A percentile compares a stretch with the other conserved stretches of the same genome.
These are phyloP conservation scores for Mrakia blollopis DNA, from an alignment of 768 basidiomycete species.

Conservation along the genomic window DNA sequence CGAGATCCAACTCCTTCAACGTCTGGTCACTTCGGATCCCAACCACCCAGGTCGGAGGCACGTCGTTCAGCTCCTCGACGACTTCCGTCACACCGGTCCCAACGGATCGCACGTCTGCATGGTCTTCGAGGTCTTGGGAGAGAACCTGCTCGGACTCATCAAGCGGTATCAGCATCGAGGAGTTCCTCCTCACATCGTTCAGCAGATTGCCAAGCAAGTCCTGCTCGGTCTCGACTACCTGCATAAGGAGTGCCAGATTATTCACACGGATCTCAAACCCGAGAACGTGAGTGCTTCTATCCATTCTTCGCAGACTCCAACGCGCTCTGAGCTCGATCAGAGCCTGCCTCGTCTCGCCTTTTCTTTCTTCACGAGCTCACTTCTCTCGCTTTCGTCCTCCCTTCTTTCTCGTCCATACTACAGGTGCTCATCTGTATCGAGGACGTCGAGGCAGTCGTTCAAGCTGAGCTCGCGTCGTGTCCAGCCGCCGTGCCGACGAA, in stretches of 20 bases:
- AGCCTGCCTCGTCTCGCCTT: too few relatives aligned
- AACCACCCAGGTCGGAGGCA: constrained; percentile 85
- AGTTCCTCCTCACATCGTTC: constrained; percentile 85
- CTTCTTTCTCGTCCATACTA: neutral
- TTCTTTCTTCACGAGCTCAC: neutral
- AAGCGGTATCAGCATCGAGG: constrained; percentile 98
- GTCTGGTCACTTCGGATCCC: constrained; percentile 77
- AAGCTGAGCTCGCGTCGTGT: constrained; percentile 63
- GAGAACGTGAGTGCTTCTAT: constrained; percentile 67
- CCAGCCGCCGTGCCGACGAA: constrained; percentile 62
- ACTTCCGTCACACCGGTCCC: constrained; percentile 92
- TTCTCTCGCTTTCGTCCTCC: neutral
- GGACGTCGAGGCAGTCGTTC: constrained; percentile 73
- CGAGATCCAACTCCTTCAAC: constrained; percentile 96
- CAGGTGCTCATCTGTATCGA: neutral
- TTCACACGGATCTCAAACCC: constrained; percentile 96
- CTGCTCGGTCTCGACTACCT: constrained; percentile 94
- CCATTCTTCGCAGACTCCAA: neutral
- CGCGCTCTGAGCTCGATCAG: neutral
- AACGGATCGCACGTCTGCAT: constrained; percentile 98
- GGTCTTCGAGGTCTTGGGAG: constrained; percentile 98
- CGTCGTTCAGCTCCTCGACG: constrained; percentile 95
- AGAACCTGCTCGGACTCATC: constrained; percentile 89
- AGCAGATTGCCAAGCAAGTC: constrained; percentile 95
- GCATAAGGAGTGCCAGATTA: constrained; percentile 93